A percentile compares a stretch with the other conserved stretches of the same genome.
Conservation (phyloP, 805 yeast genomes). For the Yamadazyma phyllophila region DNA sequence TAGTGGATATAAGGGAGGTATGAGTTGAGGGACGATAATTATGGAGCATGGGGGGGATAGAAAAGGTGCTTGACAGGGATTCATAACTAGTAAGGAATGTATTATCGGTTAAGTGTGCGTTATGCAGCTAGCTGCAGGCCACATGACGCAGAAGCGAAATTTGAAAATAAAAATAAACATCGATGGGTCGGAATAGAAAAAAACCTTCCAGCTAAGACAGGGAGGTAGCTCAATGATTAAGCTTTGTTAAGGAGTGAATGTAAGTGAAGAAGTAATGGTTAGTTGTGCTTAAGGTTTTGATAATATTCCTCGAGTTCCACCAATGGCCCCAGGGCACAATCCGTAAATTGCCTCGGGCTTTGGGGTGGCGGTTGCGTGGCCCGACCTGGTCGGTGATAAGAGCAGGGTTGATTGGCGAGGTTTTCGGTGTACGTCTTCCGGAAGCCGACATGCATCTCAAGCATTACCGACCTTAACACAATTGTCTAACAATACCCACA, state of each 20-base stretch:
- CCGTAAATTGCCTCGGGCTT: background rate
- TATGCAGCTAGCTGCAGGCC: background rate
- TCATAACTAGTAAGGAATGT: background rate
- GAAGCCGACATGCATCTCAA: background rate
- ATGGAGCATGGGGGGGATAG: background rate
- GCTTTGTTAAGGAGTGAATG: too few relatives aligned
- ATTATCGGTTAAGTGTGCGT: background rate
- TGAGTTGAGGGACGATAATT: too few relatives aligned
- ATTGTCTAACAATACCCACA: background rate
- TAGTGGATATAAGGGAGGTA: background rate
- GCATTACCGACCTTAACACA: background rate
- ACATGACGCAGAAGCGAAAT: background rate
- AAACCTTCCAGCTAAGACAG: too few relatives aligned
- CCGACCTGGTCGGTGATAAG: background rate
- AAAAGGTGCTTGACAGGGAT: background rate
- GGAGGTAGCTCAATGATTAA: too few relatives aligned
- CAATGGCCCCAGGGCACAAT: too few relatives aligned
- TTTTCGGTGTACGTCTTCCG: background rate
- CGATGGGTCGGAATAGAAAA: too few relatives aligned
- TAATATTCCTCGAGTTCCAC: background rate
- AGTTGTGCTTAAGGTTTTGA: too few relatives aligned
- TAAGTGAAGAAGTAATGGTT: too few relatives aligned
- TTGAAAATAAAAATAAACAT: background rate
- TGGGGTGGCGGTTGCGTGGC: background rate
- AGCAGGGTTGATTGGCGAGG: background rate